Evolutionary conservation across 169 alveolate genomes (phyloP), one percentile per base, ranked within the genome.

Genomic region (Babesia gibsoni): DNA sequence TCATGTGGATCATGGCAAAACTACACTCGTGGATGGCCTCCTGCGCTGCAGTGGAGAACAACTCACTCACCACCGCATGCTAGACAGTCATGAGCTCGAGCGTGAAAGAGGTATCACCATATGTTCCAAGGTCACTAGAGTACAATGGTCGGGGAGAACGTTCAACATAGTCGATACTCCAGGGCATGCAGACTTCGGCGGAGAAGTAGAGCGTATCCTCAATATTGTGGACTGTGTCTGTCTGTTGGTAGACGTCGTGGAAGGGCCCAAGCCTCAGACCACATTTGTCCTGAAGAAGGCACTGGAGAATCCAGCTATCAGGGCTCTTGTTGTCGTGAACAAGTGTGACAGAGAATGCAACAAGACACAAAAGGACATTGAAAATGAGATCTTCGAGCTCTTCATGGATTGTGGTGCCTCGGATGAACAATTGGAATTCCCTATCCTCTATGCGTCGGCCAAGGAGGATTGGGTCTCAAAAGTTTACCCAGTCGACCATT

Each of bases 1-100:
- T 37, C 99, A 98, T 83, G 99, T 98, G 7, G 99, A 98, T 73
- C 99, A 98, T 82, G 99, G 99, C 25, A 98, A 98, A 86, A 97
- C 99, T 25, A 95, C 99, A 1, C 92, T 98, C 52, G 95, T 98
- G 32, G 99, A 98, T 85, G 93, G 83, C 48, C 66, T 88, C 33
- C 70, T 88, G 66, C 82, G 72, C 41, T 84, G 82, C 43, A 86
- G 91, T 16, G 93, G 93, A 23, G 93, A 84, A 75, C 61, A 63
- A 48, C 33, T 84, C 37, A 52, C 73, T 18, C 84, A 74, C 32
- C 73, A 82, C 14, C 69, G 93, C 42, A 74, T 94, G 14, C 91
- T 94, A 94, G 98, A 95, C 84, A 90, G 93, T 49, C 92, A 93
- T 59, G 96, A 89, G 39, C 89, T 95, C 45, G 99, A 95, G 89